Percentiles rank a stretch among this genome's conserved stretches.
phyloP scores from a whole-genome alignment of 192 early-diverging fungal genomes.

The Linderina pennispora region DNA sequence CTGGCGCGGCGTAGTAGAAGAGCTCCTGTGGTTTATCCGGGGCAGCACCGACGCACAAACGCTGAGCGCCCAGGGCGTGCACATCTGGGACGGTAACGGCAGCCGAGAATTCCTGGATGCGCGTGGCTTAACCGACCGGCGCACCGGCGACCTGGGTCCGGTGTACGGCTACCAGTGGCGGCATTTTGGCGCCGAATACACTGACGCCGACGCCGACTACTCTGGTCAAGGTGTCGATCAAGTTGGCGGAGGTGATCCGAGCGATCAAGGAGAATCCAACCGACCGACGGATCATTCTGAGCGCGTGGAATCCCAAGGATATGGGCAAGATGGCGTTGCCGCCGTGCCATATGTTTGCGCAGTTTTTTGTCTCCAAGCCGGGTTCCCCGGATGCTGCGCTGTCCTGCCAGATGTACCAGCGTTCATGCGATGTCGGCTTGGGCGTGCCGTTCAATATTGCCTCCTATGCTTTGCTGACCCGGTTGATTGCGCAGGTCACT shows the following conservation, averaged over 20 bases:
- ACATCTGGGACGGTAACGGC: slow-evolving; percentile 91
- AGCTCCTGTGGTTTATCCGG: slow-evolving; percentile 92
- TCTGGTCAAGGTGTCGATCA: slow-evolving; percentile 91
- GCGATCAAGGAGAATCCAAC: slow-evolving; percentile 80
- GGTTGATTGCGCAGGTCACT: slow-evolving; percentile 85
- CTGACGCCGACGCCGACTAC: slow-evolving; percentile 79
- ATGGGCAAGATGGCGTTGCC: slow-evolving; percentile 88
- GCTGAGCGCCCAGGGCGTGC: slow-evolving; percentile 67
- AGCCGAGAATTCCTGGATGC: slow-evolving; percentile 85
- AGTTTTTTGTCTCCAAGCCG: slow-evolving; percentile 88
- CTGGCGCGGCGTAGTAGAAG: slow-evolving; percentile 85
- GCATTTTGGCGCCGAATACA: slow-evolving; percentile 94
- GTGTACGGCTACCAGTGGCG: slow-evolving; percentile 99
- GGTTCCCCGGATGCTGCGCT: slow-evolving; percentile 51
- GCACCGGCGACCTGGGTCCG: slow-evolving; percentile 87
- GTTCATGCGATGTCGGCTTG: slow-evolving; percentile 91
- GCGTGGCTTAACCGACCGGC: slow-evolving; percentile 64
- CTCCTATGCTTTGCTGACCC: slow-evolving; percentile 87
- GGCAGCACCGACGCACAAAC: slow-evolving; percentile 78
- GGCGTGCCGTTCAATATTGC: slow-evolving; percentile 99
- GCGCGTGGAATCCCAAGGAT: slow-evolving; percentile 97
- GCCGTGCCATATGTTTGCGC: slow-evolving; percentile 96
- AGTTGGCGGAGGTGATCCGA: slow-evolving; percentile 74
- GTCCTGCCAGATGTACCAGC: slow-evolving; percentile 94
- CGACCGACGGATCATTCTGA: slow-evolving; percentile 88